Conservation (phyloP, 768 basidiomycete species). For the Wakefieldia striispora region DNA sequence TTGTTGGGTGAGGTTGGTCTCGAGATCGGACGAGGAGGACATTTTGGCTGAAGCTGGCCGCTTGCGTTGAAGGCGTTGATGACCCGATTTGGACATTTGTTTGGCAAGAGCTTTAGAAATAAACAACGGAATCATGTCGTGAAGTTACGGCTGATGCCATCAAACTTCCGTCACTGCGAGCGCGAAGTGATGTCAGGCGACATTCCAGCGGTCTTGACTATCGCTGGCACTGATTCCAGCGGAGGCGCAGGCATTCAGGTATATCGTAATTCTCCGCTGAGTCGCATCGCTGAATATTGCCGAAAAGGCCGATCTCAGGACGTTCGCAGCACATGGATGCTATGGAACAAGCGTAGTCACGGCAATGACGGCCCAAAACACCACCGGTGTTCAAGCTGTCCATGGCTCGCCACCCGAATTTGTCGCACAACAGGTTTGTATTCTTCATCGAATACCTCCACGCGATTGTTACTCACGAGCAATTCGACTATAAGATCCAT, state of each 20-base stretch:
- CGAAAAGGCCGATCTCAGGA: slow-evolving; percentile 80
- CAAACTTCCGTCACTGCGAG: neutral
- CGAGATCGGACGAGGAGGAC: slow-evolving; percentile 25
- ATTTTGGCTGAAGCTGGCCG: too few relatives aligned
- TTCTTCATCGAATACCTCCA: neutral
- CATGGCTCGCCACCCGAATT: slow-evolving; percentile 68
- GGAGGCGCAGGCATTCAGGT: slow-evolving; percentile 93
- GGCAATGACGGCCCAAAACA: slow-evolving; percentile 89
- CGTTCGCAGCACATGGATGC: slow-evolving; percentile 73
- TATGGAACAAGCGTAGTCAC: slow-evolving; percentile 84
- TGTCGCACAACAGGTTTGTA: slow-evolving; percentile 67
- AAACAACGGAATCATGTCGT: slow-evolving; percentile 15
- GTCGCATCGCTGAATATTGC: neutral
- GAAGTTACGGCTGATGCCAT: too few relatives aligned
- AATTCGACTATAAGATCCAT: slow-evolving; percentile 46
- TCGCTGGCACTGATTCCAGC: slow-evolving; percentile 79
- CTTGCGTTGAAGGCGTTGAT: neutral
- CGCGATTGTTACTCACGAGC: neutral
- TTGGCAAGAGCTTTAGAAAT: slow-evolving; percentile 27
- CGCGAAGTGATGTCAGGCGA: slow-evolving; percentile 4
- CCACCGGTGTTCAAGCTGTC: slow-evolving; percentile 74
- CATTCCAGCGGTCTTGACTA: slow-evolving; percentile 53
- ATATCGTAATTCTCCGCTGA: slow-evolving; percentile 6
- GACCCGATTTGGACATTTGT: slow-evolving; percentile 27
- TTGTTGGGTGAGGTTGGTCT: slow-evolving; percentile 5